Conservation (phyloP, 192 early-diverging fungal genomes). For the Physocladia obscura region DNA sequence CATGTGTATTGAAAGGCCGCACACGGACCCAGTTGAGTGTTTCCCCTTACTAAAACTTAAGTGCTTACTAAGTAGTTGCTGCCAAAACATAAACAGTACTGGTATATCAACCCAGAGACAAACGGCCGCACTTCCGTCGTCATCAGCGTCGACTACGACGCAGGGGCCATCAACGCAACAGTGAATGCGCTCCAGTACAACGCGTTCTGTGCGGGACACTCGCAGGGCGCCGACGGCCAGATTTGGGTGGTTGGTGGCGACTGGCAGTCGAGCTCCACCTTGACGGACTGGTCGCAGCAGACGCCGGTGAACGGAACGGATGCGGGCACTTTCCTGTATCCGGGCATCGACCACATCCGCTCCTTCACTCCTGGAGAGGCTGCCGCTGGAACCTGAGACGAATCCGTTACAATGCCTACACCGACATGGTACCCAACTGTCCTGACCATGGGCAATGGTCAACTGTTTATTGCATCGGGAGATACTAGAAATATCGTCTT, state of each 20-base stretch:
- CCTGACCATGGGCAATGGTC: slow-evolving; percentile 8
- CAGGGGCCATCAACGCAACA: not conserved
- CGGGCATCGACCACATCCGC: slow-evolving; percentile 21
- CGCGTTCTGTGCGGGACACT: slow-evolving; percentile 38
- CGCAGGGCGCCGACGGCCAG: slow-evolving; percentile 22
- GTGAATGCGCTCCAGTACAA: slow-evolving; percentile 11
- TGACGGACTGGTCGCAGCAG: not conserved
- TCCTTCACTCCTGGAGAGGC: not conserved
- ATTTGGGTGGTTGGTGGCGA: slow-evolving; percentile 33
- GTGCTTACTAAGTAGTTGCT: not conserved
- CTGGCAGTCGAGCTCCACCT: not conserved
- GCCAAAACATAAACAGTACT: not conserved
- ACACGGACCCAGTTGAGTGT: slow-evolving; percentile 18
- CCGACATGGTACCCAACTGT: slow-evolving; percentile 18
- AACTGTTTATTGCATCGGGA: slow-evolving; percentile 26
- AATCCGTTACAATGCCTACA: not conserved
- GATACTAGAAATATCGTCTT: slow-evolving; percentile 30
- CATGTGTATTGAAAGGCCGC: slow-evolving; percentile 41
- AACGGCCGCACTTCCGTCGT: slow-evolving; percentile 11
- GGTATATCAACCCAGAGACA: slow-evolving; percentile 10
- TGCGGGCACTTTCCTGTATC: slow-evolving; percentile 1
- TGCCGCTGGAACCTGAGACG: not conserved
- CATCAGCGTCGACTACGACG: not conserved
- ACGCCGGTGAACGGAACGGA: not conserved
- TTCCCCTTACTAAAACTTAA: not conserved